phyloP scores from a whole-genome alignment of 2,329 filamentous ascomycete genomes.

The Pseudogymnoascus sp. region DNA sequence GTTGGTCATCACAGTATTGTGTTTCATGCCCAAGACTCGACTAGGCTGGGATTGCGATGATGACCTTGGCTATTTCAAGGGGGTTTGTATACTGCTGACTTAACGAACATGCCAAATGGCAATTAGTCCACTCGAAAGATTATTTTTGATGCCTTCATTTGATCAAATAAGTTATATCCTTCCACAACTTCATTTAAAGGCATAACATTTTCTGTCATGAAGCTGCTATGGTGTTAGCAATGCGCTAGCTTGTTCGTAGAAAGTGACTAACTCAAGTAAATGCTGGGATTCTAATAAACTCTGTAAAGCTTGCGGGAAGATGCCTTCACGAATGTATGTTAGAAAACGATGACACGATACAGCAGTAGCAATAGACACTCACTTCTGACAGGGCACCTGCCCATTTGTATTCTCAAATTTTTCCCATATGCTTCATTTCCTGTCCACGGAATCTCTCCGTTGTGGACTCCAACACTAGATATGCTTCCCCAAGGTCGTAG shows the following conservation, averaged over 20 bases:
- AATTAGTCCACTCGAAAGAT: conserved; percentile 42
- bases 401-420: conserved; percentile 66
- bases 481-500: conserved; percentile 44
- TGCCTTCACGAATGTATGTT: conserved; percentile 22
- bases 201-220: conserved; percentile 69
- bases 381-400: conserved; percentile 58
- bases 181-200: conserved; percentile 56
- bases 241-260: neutral
- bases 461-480: conserved; percentile 43
- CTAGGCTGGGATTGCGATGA: too few species aligned
- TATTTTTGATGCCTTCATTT: conserved; percentile 65
- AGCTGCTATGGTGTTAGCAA: conserved; percentile 38
- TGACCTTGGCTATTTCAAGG: neutral
- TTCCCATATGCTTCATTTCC: conserved; percentile 44
- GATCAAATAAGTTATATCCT: conserved; percentile 62
- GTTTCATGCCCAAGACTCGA: neutral
- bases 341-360: conserved; percentile 23
- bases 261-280: conserved; percentile 50
- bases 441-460: conserved; percentile 42
- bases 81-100: neutral
- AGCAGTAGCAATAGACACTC: conserved; percentile 30
- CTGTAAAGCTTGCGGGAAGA: conserved; percentile 58
- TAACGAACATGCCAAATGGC: neutral
- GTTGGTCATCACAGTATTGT: neutral
- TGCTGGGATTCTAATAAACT: conserved; percentile 58